Evolutionary conservation across 2,329 filamentous ascomycete genomes (phyloP).

Genomic region (Emydomyces testavorans): DNA sequence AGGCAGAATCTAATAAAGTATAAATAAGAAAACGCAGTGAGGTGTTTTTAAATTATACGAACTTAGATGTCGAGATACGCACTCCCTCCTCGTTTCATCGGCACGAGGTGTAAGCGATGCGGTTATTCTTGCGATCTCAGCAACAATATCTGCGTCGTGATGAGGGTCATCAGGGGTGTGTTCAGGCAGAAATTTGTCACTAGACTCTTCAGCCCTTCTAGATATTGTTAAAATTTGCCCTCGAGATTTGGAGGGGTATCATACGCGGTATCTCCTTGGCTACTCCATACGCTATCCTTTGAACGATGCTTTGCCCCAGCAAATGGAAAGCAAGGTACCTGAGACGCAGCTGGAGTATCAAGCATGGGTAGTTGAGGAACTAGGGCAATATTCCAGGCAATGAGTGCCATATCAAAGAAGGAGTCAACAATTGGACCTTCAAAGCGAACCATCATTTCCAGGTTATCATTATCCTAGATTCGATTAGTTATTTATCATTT

Average conservation of each 20-base stretch:
- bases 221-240: not conserved
- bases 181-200: slow-evolving; percentile 25
- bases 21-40: slow-evolving; percentile 9
- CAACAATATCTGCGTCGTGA: slow-evolving; percentile 51
- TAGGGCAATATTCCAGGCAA: slow-evolving; percentile 58
- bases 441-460: slow-evolving; percentile 69
- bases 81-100: slow-evolving; percentile 45
- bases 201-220: not conserved
- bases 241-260: slow-evolving; percentile 27
- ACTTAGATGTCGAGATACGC: slow-evolving; percentile 54
- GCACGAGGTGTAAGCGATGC: slow-evolving; percentile 41
- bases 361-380: slow-evolving; percentile 49
- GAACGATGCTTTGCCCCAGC: not conserved
- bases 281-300: slow-evolving; percentile 8
- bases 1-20: slow-evolving; percentile 39
- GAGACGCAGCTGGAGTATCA: slow-evolving; percentile 38
- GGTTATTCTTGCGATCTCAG: slow-evolving; percentile 53
- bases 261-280: slow-evolving; percentile 14
- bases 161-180: slow-evolving; percentile 50
- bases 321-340: slow-evolving; percentile 17
- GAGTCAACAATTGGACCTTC: slow-evolving; percentile 67
- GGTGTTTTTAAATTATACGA: slow-evolving; percentile 7
- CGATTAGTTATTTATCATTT: not conserved
- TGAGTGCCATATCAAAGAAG: slow-evolving; percentile 60
- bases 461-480: slow-evolving; percentile 56